These are phyloP conservation scores for Elsinoe arachidis DNA, from an alignment of 2,329 filamentous ascomycete species.

Conservation along the genomic window DNA sequence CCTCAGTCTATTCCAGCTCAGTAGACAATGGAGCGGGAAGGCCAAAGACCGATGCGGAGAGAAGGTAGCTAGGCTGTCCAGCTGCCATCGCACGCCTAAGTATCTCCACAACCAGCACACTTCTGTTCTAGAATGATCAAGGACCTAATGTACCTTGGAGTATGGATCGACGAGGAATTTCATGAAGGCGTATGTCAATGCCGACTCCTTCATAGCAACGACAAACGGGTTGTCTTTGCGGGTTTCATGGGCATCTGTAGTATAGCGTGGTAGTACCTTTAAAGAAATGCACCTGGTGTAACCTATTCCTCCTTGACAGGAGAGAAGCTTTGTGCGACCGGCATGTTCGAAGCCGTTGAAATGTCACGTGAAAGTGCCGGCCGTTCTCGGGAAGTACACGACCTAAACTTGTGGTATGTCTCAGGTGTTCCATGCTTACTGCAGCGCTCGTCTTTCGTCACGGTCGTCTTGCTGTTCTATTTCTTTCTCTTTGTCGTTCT, in stretches of 20 bases:
- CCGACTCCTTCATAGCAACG: not conserved
- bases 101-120: not conserved
- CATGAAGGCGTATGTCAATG: not conserved
- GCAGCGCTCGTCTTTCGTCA: too few relatives aligned
- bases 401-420: too few relatives aligned
- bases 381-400: too few relatives aligned
- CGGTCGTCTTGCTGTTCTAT: too few relatives aligned
- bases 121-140: not conserved
- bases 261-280: not conserved
- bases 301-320: too few relatives aligned
- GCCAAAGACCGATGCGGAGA: not conserved
- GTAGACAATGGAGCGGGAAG: not conserved
- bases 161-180: not conserved
- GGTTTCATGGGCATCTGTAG: not conserved
- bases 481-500: too few relatives aligned
- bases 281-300: too few relatives aligned
- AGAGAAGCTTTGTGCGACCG: too few relatives aligned
- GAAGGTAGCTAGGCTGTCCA: not conserved
- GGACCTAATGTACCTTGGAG: not conserved
- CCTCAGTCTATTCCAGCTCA: slow-evolving; percentile 4
- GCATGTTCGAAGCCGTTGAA: too few relatives aligned
- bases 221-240: not conserved
- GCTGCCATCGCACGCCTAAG: not conserved
- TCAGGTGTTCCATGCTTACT: too few relatives aligned
- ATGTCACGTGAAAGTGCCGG: too few relatives aligned